Conservation (phyloP, 345 rosid species). For the Linum tenue region DNA sequence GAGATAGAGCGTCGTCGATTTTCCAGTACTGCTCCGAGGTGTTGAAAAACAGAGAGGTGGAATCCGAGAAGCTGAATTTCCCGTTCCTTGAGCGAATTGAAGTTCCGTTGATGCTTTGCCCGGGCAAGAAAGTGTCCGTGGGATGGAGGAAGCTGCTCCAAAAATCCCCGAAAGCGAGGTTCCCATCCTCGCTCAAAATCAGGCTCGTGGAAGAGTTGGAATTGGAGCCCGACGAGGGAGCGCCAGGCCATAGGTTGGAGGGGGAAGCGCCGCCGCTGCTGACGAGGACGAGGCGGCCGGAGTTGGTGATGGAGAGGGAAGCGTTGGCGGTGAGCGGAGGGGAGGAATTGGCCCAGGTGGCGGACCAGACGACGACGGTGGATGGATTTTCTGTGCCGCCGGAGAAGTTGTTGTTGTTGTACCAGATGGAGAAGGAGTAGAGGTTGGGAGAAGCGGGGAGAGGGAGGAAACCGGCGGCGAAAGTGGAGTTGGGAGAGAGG, state of each 20-base stretch:
- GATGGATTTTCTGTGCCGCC: too few species aligned
- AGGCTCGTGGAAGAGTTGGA: slow-evolving; percentile 25
- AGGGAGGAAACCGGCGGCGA: slow-evolving; percentile 46
- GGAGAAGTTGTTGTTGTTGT: slow-evolving; percentile 16
- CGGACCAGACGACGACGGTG: slow-evolving; percentile 33
- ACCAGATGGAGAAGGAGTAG: slow-evolving; percentile 47
- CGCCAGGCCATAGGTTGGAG: slow-evolving; percentile 20
- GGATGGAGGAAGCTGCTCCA: slow-evolving; percentile 40
- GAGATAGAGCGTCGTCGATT: not conserved
- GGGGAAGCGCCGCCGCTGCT: slow-evolving; percentile 14
- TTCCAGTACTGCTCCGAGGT: slow-evolving; percentile 26
- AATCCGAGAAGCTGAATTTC: slow-evolving; percentile 30
- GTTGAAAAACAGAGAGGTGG: slow-evolving; percentile 18
- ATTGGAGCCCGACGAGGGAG: not conserved
- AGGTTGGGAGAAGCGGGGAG: slow-evolving; percentile 12
- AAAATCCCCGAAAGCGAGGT: slow-evolving; percentile 22
- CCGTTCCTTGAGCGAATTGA: slow-evolving; percentile 25
- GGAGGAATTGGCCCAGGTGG: slow-evolving; percentile 3
- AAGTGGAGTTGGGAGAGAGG: slow-evolving; percentile 35
- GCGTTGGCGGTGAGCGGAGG: slow-evolving; percentile 4
- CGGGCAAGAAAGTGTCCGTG: slow-evolving; percentile 41
- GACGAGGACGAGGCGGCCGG: slow-evolving; percentile 26
- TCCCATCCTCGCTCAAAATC: slow-evolving; percentile 25
- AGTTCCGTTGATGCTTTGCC: slow-evolving; percentile 22
- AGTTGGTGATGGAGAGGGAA: slow-evolving; percentile 17